A percentile compares a stretch with the other conserved stretches of the same genome.
Conservation (phyloP, 169 alveolate genomes). For the Cryptosporidium bovis region DNA sequence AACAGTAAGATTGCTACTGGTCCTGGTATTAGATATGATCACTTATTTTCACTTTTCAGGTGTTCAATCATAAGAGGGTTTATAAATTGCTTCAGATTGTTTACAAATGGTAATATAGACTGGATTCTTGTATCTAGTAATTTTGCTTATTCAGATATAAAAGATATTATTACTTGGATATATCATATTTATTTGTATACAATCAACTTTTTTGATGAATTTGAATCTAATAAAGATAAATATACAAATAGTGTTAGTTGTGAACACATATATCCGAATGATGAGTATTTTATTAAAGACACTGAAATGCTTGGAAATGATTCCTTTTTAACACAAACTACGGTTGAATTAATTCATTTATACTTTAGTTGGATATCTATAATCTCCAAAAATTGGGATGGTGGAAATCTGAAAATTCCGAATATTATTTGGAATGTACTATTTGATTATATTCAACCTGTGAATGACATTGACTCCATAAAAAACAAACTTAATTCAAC, state of each 20-base stretch:
- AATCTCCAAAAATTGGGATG: not conserved
- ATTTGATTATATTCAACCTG: slow-evolving; percentile 43
- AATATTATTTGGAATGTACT: slow-evolving; percentile 46
- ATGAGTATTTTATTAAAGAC: not conserved
- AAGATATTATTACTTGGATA: slow-evolving; percentile 62
- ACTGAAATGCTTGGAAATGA: not conserved
- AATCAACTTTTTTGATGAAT: slow-evolving; percentile 3
- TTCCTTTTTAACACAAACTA: not conserved
- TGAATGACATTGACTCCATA: not conserved
- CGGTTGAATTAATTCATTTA: not conserved
- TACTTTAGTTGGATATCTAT: not conserved
- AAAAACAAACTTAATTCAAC: no score
- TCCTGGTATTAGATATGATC: not conserved
- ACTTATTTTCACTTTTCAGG: not conserved
- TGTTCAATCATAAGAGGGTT: slow-evolving; percentile 21
- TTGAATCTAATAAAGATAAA: no score
- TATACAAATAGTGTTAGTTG: no score
- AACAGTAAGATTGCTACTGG: not conserved
- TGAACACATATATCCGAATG: no score
- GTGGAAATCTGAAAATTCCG: slow-evolving; percentile 2
- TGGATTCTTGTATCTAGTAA: slow-evolving; percentile 59
- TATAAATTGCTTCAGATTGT: slow-evolving; percentile 21
- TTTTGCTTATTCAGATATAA: slow-evolving; percentile 9
- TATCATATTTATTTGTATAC: slow-evolving; percentile 12
- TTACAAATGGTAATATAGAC: slow-evolving; percentile 56